Base-by-base conservation (phyloP, 1,284 basidiomycete species). In the Ustilago tritici region DNA sequence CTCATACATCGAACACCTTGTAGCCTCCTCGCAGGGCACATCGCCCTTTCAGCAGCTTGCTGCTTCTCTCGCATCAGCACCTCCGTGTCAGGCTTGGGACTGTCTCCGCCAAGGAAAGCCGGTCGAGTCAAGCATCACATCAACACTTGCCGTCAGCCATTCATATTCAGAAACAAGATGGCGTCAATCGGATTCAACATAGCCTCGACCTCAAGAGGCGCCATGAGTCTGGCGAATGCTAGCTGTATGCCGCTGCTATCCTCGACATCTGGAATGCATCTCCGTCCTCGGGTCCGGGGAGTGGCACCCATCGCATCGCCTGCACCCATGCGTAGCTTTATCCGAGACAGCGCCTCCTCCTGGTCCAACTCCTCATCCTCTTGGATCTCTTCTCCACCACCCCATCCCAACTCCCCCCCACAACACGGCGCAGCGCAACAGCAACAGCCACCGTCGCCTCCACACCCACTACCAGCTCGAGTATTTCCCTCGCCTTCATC, bases 401-500 rank as follows among this genome's bases (percentile, higher is more conserved):
- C 64, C 4, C 12, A 34, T 15, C n/a, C 64, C 9, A 17, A 46
- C 5, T 9, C 46, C 5, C 12, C n/a, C 17, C 61, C 54, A 7
- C 50, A 49, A 1, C 52, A 60, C 35, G 43, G 17, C 14, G 32
- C 46, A 11, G 17, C 57, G 15, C 49, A 60, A 35, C 61, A 57
- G 31, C 58, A 55, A 23, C 58, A 59, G 8, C 28, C 50, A 10
- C 47, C 61, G 11, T 46, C 60, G 7, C 61, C 3, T 28, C 23
- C 65, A 4, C 70, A 73, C 8, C 70, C 70, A 3, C 11, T 73
- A 14, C 70, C 70, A 54, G 70, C 65, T 1, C 70, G 70, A 4
- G 61, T 68, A 15, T 65, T 68, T 40, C 64, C 53, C 4, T 59
- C 69, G 1, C 56, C 63, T 7, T 63, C 65, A 23, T 58, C 65